phyloP scores from a whole-genome alignment of 139 green algal species.

The Coccomyxa sp. region DNA sequence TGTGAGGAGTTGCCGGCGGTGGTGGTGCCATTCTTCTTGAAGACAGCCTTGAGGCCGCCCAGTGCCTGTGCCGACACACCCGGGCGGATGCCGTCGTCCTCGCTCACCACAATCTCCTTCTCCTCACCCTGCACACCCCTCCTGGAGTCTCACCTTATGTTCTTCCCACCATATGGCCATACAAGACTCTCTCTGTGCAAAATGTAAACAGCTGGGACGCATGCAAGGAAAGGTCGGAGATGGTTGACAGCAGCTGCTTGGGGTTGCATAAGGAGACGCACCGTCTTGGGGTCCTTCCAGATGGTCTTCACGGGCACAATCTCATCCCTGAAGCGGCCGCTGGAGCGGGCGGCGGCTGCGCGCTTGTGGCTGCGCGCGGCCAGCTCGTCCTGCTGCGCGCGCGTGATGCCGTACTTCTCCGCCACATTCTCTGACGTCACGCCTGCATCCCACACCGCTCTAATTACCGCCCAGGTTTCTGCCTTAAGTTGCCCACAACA shows the following conservation, averaged over 20 bases:
- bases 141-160: background rate
- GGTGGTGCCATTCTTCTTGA: constrained; percentile 92
- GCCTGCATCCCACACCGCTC: constrained; percentile 27
- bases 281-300: constrained; percentile 28
- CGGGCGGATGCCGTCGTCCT: constrained; percentile 91
- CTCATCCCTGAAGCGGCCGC: constrained; percentile 88
- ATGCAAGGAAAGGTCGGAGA: background rate
- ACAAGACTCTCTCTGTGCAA: background rate
- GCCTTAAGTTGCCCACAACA: too few relatives aligned
- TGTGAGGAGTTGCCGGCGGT: constrained; percentile 92
- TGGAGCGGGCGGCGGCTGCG: constrained; percentile 70
- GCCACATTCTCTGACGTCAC: constrained; percentile 98
- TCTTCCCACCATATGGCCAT: background rate
- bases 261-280: background rate
- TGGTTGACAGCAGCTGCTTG: background rate
- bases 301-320: constrained; percentile 93
- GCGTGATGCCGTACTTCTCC: constrained; percentile 73
- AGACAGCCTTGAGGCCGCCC: constrained; percentile 71
- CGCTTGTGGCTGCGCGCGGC: constrained; percentile 72
- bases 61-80: constrained; percentile 64
- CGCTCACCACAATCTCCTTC: constrained; percentile 62
- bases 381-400: constrained; percentile 70
- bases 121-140: constrained; percentile 40
- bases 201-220: background rate
- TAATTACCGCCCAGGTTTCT: background rate